phyloP scores from a whole-genome alignment of 495 filamentous ascomycete genomes.

The Neurospora sp. region DNA sequence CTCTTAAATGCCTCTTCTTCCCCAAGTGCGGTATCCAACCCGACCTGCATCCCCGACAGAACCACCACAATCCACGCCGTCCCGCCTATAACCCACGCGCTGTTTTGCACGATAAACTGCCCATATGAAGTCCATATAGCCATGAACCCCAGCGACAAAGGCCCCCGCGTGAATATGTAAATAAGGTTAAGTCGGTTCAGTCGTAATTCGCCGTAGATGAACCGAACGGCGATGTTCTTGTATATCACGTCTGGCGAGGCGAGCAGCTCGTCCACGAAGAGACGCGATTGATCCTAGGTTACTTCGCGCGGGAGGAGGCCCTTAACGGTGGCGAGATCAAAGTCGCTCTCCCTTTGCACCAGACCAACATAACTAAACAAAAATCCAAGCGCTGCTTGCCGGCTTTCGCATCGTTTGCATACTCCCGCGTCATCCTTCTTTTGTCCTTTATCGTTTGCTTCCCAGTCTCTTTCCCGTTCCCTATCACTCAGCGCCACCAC shows the following conservation, averaged over 20 bases:
- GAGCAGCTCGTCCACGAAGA: too few relatives aligned
- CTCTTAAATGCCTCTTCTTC: conserved; percentile 25
- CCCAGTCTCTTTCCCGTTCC: too few relatives aligned
- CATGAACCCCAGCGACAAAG: conserved; percentile 12
- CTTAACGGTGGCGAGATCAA: too few relatives aligned
- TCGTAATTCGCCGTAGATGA: conserved; percentile 35
- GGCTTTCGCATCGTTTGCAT: too few relatives aligned
- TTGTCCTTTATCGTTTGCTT: too few relatives aligned
- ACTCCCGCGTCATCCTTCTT: too few relatives aligned
- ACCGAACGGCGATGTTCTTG: conserved; percentile 24
- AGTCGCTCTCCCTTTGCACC: too few relatives aligned
- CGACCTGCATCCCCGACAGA: conserved; percentile 51
- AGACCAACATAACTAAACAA: too few relatives aligned
- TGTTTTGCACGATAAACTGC: conserved; percentile 35
- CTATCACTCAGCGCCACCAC: too few relatives aligned
- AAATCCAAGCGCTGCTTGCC: too few relatives aligned
- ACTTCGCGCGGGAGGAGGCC: too few relatives aligned
- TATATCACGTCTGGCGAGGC: neutral
- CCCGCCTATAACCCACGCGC: conserved; percentile 27
- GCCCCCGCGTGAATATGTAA: conserved; percentile 9
- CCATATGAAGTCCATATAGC: conserved; percentile 21
- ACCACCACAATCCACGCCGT: conserved; percentile 43
- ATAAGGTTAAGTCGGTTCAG: conserved; percentile 31
- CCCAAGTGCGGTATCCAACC: conserved; percentile 25
- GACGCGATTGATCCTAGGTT: too few relatives aligned